Evolutionary conservation across 2,329 filamentous ascomycete species (phyloP).

Genomic region (Geosmithia flava): DNA sequence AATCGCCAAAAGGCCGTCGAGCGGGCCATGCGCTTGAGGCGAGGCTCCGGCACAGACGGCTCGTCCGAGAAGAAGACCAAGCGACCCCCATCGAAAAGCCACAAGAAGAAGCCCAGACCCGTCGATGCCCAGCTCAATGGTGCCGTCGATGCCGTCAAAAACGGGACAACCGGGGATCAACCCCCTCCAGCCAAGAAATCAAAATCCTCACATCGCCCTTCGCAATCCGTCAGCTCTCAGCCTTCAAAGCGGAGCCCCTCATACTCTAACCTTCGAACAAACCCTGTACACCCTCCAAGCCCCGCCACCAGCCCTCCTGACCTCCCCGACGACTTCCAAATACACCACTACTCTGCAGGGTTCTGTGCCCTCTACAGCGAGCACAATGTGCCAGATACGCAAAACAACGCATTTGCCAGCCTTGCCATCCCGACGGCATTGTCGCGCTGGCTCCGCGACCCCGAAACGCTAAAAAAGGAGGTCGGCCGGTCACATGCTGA

Average conservation of each 20-base stretch:
- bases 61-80: conserved; percentile 58
- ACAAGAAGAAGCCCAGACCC: conserved; percentile 81
- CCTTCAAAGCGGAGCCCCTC: conserved; percentile 52
- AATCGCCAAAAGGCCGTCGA: conserved; percentile 66
- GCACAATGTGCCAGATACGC: conserved; percentile 42
- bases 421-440: conserved; percentile 64
- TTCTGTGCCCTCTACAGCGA: conserved; percentile 67
- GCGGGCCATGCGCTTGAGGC: conserved; percentile 48
- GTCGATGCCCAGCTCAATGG: conserved; percentile 55
- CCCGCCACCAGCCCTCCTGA: conserved; percentile 65
- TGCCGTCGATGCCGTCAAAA: conserved; percentile 38
- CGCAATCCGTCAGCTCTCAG: conserved; percentile 62
- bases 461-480: conserved; percentile 53
- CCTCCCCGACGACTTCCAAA: conserved; percentile 46
- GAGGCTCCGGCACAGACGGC: conserved; percentile 26
- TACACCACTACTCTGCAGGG: conserved; percentile 60
- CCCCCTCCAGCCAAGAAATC: conserved; percentile 59
- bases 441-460: conserved; percentile 67
- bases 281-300: conserved; percentile 46
- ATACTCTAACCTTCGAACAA: conserved; percentile 47
- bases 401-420: conserved; percentile 68
- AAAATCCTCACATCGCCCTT: conserved; percentile 71
- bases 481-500: conserved; percentile 53
- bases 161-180: conserved; percentile 25
- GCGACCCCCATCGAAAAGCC: conserved; percentile 63